phyloP scores from a whole-genome alignment of 2,329 filamentous ascomycete genomes.

The Diaporthe caulivora region DNA sequence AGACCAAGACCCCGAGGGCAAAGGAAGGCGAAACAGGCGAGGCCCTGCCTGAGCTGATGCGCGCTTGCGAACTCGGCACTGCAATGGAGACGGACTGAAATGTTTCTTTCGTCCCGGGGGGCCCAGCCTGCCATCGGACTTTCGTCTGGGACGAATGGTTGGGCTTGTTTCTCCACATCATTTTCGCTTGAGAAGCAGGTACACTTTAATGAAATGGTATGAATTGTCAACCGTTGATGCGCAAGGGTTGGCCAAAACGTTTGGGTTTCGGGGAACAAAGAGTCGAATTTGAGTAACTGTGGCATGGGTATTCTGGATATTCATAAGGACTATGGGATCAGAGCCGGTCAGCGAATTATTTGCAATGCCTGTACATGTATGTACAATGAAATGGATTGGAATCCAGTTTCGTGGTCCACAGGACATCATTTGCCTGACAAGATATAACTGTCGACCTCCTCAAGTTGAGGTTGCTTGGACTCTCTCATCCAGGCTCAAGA shows the following conservation, averaged over 20 bases:
- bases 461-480: too few relatives aligned
- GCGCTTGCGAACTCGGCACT: background rate
- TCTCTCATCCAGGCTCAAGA: background rate
- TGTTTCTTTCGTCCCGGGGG: background rate
- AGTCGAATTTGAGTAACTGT: slow-evolving; percentile 19
- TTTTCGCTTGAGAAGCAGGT: background rate
- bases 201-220: background rate
- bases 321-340: slow-evolving; percentile 11
- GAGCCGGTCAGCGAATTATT: slow-evolving; percentile 21
- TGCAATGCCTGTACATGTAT: slow-evolving; percentile 22
- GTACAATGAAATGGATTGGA: background rate
- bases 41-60: slow-evolving; percentile 25
- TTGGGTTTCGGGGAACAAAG: background rate
- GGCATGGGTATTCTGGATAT: slow-evolving; percentile 18
- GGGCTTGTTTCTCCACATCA: background rate
- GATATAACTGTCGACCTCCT: too few relatives aligned
- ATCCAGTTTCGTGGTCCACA: background rate
- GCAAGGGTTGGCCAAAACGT: background rate
- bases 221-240: background rate
- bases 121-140: background rate
- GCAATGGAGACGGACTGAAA: background rate
- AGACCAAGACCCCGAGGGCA: slow-evolving; percentile 1
- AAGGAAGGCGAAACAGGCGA: background rate
- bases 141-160: background rate
- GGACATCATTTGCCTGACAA: background rate